Percentiles rank a stretch among this genome's conserved stretches.
phyloP scores from a whole-genome alignment of 305 asterid species.

The Ilex paraguariensis region DNA sequence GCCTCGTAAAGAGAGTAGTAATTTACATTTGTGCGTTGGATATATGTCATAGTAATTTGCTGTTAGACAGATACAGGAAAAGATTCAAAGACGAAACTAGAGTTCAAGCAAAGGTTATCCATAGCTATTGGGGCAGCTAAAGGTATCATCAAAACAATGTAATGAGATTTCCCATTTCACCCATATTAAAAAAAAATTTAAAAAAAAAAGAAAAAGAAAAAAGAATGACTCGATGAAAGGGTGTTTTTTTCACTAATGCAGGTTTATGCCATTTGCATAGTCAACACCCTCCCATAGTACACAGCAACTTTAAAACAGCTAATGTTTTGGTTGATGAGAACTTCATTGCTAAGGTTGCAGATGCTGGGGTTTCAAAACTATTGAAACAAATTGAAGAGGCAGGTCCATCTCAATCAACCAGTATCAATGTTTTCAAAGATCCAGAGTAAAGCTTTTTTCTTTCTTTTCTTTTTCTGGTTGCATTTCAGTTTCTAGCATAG shows the following conservation, averaged over 20 bases:
- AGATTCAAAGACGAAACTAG: slow-evolving; percentile 45
- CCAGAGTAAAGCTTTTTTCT: slow-evolving; percentile 52
- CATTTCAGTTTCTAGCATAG: no score
- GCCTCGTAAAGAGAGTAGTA: not conserved
- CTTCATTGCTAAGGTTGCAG: slow-evolving; percentile 69
- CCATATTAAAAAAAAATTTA: slow-evolving; percentile 1
- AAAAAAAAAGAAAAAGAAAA: slow-evolving; percentile 1
- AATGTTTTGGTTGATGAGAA: slow-evolving; percentile 77
- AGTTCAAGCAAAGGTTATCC: slow-evolving; percentile 68
- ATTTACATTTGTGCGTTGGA: no score
- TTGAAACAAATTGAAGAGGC: slow-evolving; percentile 37
- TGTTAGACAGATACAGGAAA: slow-evolving; percentile 29
- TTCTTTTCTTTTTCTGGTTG: not conserved
- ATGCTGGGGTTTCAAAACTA: slow-evolving; percentile 49
- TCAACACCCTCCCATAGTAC: slow-evolving; percentile 49
- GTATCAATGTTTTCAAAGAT: slow-evolving; percentile 44
- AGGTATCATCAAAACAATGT: slow-evolving; percentile 31
- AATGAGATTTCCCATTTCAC: not conserved
- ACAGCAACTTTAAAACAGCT: slow-evolving; percentile 62
- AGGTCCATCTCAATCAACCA: slow-evolving; percentile 36
- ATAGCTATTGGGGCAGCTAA: slow-evolving; percentile 71
- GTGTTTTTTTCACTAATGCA: slow-evolving; percentile 15
- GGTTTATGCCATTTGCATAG: slow-evolving; percentile 65
- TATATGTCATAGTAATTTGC: not conserved
- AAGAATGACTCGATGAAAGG: not conserved